These are phyloP conservation scores for Ettlia oleoabundans DNA, from an alignment of 139 green algal genomes.

Conservation along the genomic window DNA sequence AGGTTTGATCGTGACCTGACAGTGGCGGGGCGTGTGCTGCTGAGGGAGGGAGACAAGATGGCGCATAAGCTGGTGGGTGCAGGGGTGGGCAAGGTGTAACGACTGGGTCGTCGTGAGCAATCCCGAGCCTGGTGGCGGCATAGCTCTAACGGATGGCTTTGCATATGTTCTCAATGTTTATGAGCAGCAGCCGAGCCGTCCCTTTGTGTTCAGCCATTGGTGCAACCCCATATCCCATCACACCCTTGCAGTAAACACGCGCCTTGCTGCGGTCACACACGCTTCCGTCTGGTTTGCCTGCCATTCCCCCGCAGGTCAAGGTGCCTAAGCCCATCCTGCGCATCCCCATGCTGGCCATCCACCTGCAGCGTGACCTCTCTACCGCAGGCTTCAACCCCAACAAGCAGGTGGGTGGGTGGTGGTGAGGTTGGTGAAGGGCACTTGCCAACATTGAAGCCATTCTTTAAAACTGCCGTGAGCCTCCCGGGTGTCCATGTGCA, in stretches of 20 bases:
- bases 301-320: conserved; percentile 53
- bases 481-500: no score
- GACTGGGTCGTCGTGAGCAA: no score
- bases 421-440: no score
- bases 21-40: conserved; percentile 85
- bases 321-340: conserved; percentile 83
- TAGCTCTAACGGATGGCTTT: no score
- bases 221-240: background rate
- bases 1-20: conserved; percentile 95
- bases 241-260: background rate
- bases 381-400: conserved; percentile 94
- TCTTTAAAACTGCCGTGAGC: no score
- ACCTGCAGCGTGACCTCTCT: conserved; percentile 69
- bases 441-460: no score
- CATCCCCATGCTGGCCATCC: conserved; percentile 93
- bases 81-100: no score
- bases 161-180: no score
- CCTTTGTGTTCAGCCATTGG: no score
- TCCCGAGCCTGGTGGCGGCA: no score
- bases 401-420: no score
- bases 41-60: conserved; percentile 51
- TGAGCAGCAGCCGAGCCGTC: no score
- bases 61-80: conserved; percentile 52
- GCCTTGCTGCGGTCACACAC: background rate
- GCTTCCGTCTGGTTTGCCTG: background rate